phyloP scores from a whole-genome alignment of 768 basidiomycete genomes.

The Cystobasidium ongulense region DNA sequence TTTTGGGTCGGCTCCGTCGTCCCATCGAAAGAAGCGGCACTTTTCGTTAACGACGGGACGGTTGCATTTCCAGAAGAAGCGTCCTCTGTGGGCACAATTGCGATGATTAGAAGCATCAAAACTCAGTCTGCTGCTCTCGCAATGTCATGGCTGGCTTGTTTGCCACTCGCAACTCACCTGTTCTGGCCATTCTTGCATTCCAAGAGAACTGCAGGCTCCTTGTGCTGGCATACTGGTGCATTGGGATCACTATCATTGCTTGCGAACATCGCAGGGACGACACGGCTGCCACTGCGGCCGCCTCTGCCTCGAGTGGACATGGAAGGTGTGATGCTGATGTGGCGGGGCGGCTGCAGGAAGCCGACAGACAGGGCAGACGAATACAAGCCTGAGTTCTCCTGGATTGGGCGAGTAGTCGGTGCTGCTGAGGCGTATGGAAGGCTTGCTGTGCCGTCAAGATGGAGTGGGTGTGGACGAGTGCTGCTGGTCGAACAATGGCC shows the following conservation, averaged over 20 bases:
- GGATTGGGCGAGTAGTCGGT: too few relatives aligned
- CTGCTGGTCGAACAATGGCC: too few relatives aligned
- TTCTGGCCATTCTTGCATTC: constrained; percentile 6
- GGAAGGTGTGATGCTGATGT: not conserved
- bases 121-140: not conserved
- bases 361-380: too few relatives aligned
- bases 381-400: too few relatives aligned
- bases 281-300: not conserved
- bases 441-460: too few relatives aligned
- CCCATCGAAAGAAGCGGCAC: constrained; percentile 9
- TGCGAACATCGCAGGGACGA: not conserved
- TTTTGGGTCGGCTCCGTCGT: not conserved
- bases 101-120: not conserved
- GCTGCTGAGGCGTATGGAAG: too few relatives aligned
- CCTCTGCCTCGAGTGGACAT: constrained; percentile 14
- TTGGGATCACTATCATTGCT: not conserved
- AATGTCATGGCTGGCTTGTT: not conserved
- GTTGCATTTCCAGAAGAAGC: constrained; percentile 14
- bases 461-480: too few relatives aligned
- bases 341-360: not conserved
- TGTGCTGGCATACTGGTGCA: not conserved
- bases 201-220: not conserved
- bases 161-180: not conserved
- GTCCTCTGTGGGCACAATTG: not conserved
- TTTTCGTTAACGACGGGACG: not conserved